Base-by-base conservation (phyloP, 768 basidiomycete genomes). In the Trametes maxima region DNA sequence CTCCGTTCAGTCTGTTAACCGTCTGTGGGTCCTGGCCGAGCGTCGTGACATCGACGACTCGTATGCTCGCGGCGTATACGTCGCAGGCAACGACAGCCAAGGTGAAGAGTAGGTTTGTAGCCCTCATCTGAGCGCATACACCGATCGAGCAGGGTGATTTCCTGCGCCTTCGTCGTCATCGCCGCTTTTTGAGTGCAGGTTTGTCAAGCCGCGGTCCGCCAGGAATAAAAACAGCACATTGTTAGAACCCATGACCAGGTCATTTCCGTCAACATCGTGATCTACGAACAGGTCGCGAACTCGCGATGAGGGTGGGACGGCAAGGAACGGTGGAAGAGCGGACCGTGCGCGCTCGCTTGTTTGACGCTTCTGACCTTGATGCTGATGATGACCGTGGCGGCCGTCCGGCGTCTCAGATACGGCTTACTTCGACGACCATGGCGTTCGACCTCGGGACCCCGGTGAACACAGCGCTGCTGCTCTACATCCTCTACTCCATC, bases 401-500 rank as follows among this genome's bases (percentile, higher is more conserved):
- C 19, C 19, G 36, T 37, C 40, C 45, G 14, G 21, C 51, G 51
- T 45, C 50, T 59, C 22, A 16, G 5, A 14, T 16, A 42, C 17
- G 13, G 14, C n/a, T 19, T 44, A 19, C 51, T 22, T 36, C 42
- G 42, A 47, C 42, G 16, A 57, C 57, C 57, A 75, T 75, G 73
- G 69, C 73, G 5, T 74, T 90, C 57, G 72, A 77, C 53, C 68
- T 83, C 61, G 84, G 85, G n/a, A 87, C 87, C 3, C 92, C 92
- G 13, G 73, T 90, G 48, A 94, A 94, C 76, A 89, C 89, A 6
- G 88, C 87, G 1, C 80, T 94, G 17, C 80, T 92, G 66, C 65
- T 89, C 35, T 91, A 92, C 70, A 89, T 92, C 45, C 77, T 92
- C 56, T 94, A 92, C 74, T 84, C 87, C 37, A 82, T 89, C 13